Evolutionary conservation across 2,329 filamentous ascomycete species (phyloP).

Genomic region (Botrytis squamosa): DNA sequence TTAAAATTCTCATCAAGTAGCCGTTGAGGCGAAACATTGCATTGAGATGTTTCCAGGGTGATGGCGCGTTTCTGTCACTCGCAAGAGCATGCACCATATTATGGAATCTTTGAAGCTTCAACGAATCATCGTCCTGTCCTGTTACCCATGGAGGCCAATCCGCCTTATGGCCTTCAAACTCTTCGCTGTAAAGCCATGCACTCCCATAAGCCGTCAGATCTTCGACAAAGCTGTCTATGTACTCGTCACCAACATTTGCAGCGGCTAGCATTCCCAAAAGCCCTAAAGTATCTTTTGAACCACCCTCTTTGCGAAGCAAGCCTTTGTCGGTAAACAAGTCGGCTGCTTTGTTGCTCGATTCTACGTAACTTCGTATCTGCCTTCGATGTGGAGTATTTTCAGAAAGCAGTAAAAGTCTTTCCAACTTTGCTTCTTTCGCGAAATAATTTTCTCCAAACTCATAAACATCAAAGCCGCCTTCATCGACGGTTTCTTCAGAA

Average conservation of each 20-base stretch:
- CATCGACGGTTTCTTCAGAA: not conserved
- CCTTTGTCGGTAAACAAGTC: not conserved
- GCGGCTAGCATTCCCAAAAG: conserved; percentile 9
- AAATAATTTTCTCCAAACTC: not conserved
- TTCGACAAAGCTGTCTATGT: not conserved
- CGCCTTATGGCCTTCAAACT: conserved; percentile 11
- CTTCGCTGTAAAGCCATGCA: not conserved
- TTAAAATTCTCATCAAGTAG: conserved; percentile 8
- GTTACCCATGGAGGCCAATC: conserved; percentile 10
- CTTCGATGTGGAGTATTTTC: not conserved
- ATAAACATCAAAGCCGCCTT: not conserved
- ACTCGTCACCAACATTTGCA: not conserved
- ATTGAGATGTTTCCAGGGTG: conserved; percentile 8
- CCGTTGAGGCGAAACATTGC: conserved; percentile 11
- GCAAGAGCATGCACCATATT: conserved; percentile 5
- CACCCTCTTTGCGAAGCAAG: not conserved
- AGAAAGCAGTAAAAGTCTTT: not conserved
- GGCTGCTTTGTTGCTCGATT: not conserved
- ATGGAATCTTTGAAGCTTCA: not conserved
- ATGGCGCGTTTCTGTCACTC: not conserved
- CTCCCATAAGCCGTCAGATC: not conserved
- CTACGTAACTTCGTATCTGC: no score
- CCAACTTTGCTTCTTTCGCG: not conserved
- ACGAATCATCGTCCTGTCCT: not conserved
- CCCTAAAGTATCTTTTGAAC: not conserved